Evolutionary conservation across 208 protist species (phyloP).

Genomic region (Wallacemonas sp.): DNA sequence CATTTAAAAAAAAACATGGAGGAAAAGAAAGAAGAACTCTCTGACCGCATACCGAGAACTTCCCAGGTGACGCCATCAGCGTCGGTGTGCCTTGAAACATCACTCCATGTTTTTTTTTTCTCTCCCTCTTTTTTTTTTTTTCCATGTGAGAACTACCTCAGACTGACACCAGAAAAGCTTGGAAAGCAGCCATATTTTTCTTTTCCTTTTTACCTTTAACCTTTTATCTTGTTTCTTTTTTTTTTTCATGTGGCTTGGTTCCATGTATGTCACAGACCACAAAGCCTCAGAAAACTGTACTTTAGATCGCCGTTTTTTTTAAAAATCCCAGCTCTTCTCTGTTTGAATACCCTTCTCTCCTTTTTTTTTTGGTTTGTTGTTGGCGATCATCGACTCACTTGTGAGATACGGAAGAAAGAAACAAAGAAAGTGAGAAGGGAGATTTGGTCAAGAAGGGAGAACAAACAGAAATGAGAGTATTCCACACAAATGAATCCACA

Average conservation of each 20-base stretch:
- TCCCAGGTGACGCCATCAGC: too few relatives aligned
- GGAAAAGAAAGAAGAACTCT: too few relatives aligned
- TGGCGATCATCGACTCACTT: background rate
- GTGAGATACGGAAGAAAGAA: background rate
- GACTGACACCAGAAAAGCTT: too few relatives aligned
- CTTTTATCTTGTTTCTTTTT: conserved; percentile 15
- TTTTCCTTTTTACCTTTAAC: background rate
- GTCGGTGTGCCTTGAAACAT: too few relatives aligned
- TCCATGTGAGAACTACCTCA: too few relatives aligned
- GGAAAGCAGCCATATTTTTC: background rate
- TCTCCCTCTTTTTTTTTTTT: too few relatives aligned
- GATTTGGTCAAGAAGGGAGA: conserved; percentile 5
- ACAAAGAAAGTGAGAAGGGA: background rate
- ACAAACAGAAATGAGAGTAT: background rate
- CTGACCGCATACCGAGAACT: too few relatives aligned
- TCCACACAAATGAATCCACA: background rate
- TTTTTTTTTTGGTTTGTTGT: conserved; percentile 5
- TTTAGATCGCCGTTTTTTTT: conserved; percentile 13
- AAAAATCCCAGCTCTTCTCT: conserved; percentile 19
- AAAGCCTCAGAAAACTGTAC: background rate
- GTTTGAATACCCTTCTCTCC: background rate
- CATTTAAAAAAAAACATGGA: too few relatives aligned
- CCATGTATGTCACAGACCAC: background rate
- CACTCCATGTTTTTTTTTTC: too few relatives aligned
- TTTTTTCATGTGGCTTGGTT: background rate